Evolutionary conservation across 495 filamentous ascomycete species (phyloP).

Genomic region (Penicillium ucsense): DNA sequence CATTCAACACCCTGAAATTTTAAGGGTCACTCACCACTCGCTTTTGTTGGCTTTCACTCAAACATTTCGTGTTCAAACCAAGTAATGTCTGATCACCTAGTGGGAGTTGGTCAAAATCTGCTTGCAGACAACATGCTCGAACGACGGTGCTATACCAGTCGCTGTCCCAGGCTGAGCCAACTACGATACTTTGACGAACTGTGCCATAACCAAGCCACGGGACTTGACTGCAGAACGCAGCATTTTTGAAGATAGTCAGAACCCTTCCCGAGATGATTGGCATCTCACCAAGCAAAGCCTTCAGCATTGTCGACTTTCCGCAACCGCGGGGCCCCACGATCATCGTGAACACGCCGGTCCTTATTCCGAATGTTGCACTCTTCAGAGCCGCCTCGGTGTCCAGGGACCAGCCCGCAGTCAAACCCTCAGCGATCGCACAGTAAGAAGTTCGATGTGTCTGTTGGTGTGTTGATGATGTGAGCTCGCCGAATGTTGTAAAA

Average conservation of each 20-base stretch:
- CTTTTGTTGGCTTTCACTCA: constrained; percentile 60
- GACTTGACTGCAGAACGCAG: constrained; percentile 66
- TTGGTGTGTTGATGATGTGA: background rate
- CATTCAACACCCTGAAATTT: background rate
- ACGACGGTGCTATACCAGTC: constrained; percentile 42
- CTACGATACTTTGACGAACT: constrained; percentile 67
- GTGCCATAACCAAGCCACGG: constrained; percentile 78
- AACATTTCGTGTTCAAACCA: constrained; percentile 52
- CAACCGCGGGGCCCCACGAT: constrained; percentile 45
- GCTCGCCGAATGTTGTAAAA: constrained; percentile 3
- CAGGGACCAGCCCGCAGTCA: constrained; percentile 14
- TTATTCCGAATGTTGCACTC: constrained; percentile 16
- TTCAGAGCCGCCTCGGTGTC: constrained; percentile 10
- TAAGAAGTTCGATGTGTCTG: background rate
- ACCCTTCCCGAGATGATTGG: constrained; percentile 13
- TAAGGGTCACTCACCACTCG: constrained; percentile 28
- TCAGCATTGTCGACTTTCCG: constrained; percentile 45
- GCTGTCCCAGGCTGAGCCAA: constrained; percentile 53
- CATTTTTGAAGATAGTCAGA: constrained; percentile 18
- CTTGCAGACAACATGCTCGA: constrained; percentile 46
- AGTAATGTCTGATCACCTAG: constrained; percentile 54
- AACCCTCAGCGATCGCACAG: constrained; percentile 2
- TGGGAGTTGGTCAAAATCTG: constrained; percentile 49
- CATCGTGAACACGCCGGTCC: constrained; percentile 33
- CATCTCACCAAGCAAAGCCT: constrained; percentile 43